Evolutionary conservation across 192 early-diverging fungal genomes (phyloP), one percentile per base, ranked within the genome.

Genomic region (Dissophora globulifera): DNA sequence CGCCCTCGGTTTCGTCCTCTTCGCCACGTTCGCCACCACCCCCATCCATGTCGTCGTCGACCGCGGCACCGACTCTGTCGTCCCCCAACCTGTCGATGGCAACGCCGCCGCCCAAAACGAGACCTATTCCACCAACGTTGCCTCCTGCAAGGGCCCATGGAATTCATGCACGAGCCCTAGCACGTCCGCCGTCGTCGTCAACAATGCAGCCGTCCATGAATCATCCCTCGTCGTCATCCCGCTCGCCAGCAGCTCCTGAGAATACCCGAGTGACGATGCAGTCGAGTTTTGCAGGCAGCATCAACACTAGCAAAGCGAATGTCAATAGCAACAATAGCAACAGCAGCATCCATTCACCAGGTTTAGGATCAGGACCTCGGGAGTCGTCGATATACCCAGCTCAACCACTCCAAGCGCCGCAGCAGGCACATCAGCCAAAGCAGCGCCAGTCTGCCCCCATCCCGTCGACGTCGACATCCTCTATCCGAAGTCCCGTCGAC

Each of bases 61-160:
- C 20, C 19, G 6, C 33, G 6, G 9, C 25, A 42, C 15, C 48
- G 10, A 43, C 15, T 20, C 16, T 33, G 26, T 20, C n/a, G 33
- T 27, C 27, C 57, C 30, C 15, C 62, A 16, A 27, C 50, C 26
- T n/a, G n/a, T n/a, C n/a, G n/a, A n/a, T n/a, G n/a, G n/a, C n/a
- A n/a, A n/a, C n/a, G n/a, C n/a, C n/a, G n/a, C n/a, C n/a, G n/a
- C 51, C 62, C 30, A 61, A 59, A 52, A 25, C 62, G 0, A 50
- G 62, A 25, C 20, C 56, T 13, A 29, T 35, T 16, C 72, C 72
- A 12, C 72, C 72, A 62, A 62, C 72, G 49, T 35, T 76, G 47
- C 72, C 72, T 22, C 72, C 72, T 40, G 63, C 72, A 15, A 65
- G 72, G 40, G 72, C 64, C 26, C 72, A 76, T 31, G 72, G 72